Conservation (phyloP, 768 basidiomycete species). For the Glaciozyma martinii region DNA sequence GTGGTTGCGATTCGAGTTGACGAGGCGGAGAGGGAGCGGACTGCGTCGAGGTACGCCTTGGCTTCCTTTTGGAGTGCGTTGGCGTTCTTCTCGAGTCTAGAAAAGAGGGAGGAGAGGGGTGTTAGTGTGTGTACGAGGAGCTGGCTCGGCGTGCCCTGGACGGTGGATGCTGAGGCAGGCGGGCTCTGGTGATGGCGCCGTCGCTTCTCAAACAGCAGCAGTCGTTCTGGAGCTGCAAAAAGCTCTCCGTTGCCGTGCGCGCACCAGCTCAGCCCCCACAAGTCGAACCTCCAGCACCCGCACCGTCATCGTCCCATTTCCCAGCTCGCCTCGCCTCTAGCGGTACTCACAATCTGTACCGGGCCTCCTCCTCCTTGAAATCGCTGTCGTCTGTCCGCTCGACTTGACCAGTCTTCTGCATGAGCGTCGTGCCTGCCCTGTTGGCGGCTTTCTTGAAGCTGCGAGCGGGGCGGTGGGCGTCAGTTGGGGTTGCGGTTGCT, state of each 20-base stretch:
- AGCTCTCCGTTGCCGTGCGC: too few relatives aligned
- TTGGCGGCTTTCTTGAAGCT: slow-evolving; percentile 88
- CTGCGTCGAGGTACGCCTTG: slow-evolving; percentile 87
- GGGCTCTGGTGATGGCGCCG: too few relatives aligned
- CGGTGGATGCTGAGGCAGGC: neutral
- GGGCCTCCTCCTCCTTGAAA: slow-evolving; percentile 85
- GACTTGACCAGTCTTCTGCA: slow-evolving; percentile 97
- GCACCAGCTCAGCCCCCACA: neutral
- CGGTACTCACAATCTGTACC: slow-evolving; percentile 69
- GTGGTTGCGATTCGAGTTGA: slow-evolving; percentile 43
- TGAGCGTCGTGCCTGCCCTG: slow-evolving; percentile 88
- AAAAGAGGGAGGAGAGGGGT: neutral
- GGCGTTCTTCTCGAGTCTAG: slow-evolving; percentile 93
- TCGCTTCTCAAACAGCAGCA: too few relatives aligned
- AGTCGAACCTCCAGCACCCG: neutral
- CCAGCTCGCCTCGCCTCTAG: neutral
- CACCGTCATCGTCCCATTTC: neutral
- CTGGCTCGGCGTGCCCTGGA: neutral
- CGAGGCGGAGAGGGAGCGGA: slow-evolving; percentile 58
- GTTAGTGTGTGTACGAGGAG: neutral
- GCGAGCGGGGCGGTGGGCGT: neutral
- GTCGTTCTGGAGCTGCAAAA: too few relatives aligned
- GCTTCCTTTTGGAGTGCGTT: slow-evolving; percentile 86
- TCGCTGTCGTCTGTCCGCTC: slow-evolving; percentile 89
- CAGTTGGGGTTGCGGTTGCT: too few relatives aligned